A percentile compares a stretch with the other conserved stretches of the same genome.
Conservation (phyloP, 176 grass and related monocot species). For the Rhipidocladum racemiflorum region DNA sequence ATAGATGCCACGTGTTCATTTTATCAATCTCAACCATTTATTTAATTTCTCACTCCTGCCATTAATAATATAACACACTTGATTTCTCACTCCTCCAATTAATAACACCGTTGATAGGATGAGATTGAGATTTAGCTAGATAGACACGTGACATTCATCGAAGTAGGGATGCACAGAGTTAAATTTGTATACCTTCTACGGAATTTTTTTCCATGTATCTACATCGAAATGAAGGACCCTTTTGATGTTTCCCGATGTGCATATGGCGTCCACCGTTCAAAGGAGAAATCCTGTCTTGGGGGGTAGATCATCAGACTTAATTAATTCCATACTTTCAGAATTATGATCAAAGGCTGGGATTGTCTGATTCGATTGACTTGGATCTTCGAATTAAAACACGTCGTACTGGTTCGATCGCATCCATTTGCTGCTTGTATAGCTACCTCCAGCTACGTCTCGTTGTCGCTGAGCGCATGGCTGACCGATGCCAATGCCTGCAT, state of each 20-base stretch:
- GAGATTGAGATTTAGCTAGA: too few relatives aligned
- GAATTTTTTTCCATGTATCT: too few relatives aligned
- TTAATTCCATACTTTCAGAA: background rate
- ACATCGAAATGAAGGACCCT: background rate
- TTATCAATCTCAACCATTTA: too few relatives aligned
- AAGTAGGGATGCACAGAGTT: too few relatives aligned
- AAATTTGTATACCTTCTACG: too few relatives aligned
- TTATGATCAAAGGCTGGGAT: background rate
- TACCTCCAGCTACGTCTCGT: background rate
- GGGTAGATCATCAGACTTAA: background rate
- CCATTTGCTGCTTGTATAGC: background rate
- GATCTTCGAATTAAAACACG: background rate
- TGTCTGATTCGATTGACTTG: background rate
- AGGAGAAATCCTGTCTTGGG: background rate
- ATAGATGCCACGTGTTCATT: too few relatives aligned
- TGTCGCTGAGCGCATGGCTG: background rate
- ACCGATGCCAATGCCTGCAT: background rate
- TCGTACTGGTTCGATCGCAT: background rate
- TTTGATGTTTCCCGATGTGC: background rate
- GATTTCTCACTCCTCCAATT: too few relatives aligned
- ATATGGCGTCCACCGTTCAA: background rate
- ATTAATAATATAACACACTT: too few relatives aligned
- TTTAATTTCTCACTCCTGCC: too few relatives aligned
- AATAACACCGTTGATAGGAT: too few relatives aligned
- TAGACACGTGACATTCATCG: too few relatives aligned